These are phyloP conservation scores for Decorospora gaudefroyi DNA, from an alignment of 2,329 filamentous ascomycete genomes.

Conservation along the genomic window DNA sequence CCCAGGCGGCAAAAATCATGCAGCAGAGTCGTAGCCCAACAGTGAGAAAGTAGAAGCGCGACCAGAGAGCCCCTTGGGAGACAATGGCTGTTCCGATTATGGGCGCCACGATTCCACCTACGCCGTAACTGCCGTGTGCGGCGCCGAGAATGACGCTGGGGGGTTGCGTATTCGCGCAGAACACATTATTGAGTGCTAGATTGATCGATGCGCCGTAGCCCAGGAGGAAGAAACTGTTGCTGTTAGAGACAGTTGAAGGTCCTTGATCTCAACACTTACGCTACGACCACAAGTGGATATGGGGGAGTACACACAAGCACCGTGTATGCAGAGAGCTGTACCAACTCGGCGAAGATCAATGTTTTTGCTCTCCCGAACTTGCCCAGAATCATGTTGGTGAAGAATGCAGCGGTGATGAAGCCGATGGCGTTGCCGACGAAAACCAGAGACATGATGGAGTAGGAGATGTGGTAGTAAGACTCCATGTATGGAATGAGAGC, in stretches of 20 bases:
- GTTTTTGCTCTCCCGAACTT: constrained; percentile 68
- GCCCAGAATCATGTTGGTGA: constrained; percentile 66
- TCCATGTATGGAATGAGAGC: constrained; percentile 83
- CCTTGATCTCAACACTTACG: constrained; percentile 34
- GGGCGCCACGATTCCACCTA: constrained; percentile 63
- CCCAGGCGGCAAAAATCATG: constrained; percentile 64
- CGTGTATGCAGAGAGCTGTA: constrained; percentile 66
- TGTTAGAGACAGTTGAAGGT: constrained; percentile 14
- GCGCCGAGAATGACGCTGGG: constrained; percentile 61
- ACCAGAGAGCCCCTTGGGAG: constrained; percentile 66
- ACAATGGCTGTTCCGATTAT: constrained; percentile 76
- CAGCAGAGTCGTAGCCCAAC: constrained; percentile 63
- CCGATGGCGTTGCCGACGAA: constrained; percentile 79
- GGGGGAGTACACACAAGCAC: constrained; percentile 70
- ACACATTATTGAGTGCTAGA: constrained; percentile 62
- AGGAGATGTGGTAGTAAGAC: constrained; percentile 73
- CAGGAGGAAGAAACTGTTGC: constrained; percentile 66
- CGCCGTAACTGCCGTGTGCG: constrained; percentile 66
- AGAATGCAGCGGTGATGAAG: constrained; percentile 72
- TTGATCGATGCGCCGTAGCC: constrained; percentile 58
- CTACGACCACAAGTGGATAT: constrained; percentile 67
- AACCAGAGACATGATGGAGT: constrained; percentile 78
- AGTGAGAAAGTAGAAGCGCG: constrained; percentile 71
- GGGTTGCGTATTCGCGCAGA: constrained; percentile 58
- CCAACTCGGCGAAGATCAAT: constrained; percentile 61